phyloP scores from a whole-genome alignment of 1,284 basidiomycete genomes.

The Wolfiporia cocos region DNA sequence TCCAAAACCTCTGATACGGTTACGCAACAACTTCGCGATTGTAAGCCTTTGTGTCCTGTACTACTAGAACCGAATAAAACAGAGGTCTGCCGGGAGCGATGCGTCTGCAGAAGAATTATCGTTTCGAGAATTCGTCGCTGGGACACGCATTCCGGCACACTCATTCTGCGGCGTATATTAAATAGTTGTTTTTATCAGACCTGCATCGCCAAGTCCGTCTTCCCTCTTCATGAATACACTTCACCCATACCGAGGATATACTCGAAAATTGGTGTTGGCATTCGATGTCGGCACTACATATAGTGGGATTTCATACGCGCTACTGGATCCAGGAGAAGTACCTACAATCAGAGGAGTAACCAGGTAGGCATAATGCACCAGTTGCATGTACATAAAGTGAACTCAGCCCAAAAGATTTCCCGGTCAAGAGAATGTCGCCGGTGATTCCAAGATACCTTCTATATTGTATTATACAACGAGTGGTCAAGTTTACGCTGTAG shows the following conservation, averaged over 20 bases:
- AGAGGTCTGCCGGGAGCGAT: too few relatives aligned
- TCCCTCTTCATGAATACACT: too few relatives aligned
- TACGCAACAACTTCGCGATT: too few relatives aligned
- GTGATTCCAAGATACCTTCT: conserved; percentile 49
- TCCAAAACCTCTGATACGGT: too few relatives aligned
- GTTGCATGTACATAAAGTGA: neutral
- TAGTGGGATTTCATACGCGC: conserved; percentile 41
- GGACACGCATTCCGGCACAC: too few relatives aligned
- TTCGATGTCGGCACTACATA: conserved; percentile 49
- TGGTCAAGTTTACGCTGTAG: conserved; percentile 39
- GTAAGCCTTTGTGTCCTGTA: too few relatives aligned
- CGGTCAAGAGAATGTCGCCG: conserved; percentile 32
- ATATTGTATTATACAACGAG: conserved; percentile 52
- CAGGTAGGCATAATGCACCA: conserved; percentile 23
- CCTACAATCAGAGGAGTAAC: conserved; percentile 41
- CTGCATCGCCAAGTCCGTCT: too few relatives aligned
- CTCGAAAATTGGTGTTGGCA: conserved; percentile 32
- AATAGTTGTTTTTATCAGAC: too few relatives aligned
- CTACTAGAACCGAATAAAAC: too few relatives aligned
- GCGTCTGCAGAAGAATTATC: too few relatives aligned
- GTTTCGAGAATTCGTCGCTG: too few relatives aligned
- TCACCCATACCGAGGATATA: neutral
- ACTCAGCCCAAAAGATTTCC: conserved; percentile 29
- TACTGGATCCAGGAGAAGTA: conserved; percentile 40
- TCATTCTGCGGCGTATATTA: too few relatives aligned